These are phyloP conservation scores for Vitis hybrid DNA, from an alignment of 177 flowering plant species.

Conservation along the genomic window DNA sequence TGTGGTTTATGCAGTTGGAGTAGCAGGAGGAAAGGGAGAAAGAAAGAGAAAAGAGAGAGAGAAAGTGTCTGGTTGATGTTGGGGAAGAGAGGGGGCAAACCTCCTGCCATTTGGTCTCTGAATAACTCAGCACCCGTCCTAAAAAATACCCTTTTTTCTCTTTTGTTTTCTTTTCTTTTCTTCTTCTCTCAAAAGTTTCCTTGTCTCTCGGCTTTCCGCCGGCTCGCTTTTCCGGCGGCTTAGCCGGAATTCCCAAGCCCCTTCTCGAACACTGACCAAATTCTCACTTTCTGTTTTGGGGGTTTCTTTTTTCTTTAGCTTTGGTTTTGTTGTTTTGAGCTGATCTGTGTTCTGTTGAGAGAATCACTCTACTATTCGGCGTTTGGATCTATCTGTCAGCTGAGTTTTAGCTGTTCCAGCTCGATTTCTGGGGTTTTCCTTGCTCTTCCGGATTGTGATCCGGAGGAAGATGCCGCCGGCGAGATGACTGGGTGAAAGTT, in stretches of 20 bases:
- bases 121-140: conserved; percentile 21
- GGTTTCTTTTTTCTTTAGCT: background rate
- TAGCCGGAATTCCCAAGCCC: background rate
- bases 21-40: conserved; percentile 8
- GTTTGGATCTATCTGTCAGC: background rate
- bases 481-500: conserved; percentile 14
- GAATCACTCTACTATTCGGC: background rate
- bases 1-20: background rate
- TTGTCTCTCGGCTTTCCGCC: conserved; percentile 17
- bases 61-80: conserved; percentile 35
- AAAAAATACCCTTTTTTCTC: conserved; percentile 13
- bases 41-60: conserved; percentile 9
- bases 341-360: conserved; percentile 18
- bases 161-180: conserved; percentile 22
- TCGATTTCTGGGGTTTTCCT: background rate
- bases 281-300: background rate
- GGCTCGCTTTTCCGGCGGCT: conserved; percentile 11
- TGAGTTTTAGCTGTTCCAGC: background rate
- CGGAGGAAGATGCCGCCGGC: background rate
- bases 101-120: conserved; percentile 49
- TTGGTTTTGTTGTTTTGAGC: background rate
- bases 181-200: conserved; percentile 8
- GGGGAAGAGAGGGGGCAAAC: conserved; percentile 49
- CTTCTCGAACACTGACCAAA: background rate
- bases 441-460: background rate